Base-by-base conservation (phyloP, 1,139 yeast species). In the Kazachstania sp. region DNA sequence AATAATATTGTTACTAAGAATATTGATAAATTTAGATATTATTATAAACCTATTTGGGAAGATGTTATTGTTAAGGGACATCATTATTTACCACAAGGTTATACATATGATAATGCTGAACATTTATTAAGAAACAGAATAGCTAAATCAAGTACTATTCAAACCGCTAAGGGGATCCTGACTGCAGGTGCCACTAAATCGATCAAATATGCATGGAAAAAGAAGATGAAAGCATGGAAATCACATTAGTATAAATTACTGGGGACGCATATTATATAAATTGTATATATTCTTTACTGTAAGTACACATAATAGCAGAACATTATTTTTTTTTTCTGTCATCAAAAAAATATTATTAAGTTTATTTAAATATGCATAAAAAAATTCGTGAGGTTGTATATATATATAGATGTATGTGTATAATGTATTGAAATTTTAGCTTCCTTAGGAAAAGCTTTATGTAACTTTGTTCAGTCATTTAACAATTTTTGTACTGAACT, bases 181-280 rank as follows among this genome's bases (percentile, higher is more conserved):
- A 87, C 95, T 2, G 96, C 97, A 1, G 98, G 99, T 1, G 48
- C 86, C 1, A 61, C 71, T 30, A 84, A 86, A 61, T 81, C 95
- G 16, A 63, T 79, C 42, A 77, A 74, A 54, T 92, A 92, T 66
- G 92, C 95, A 4, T 67, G 77, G 63, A 96, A 90, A 47, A 92
- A 92, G 66, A 74, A 73, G 51, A 47, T 63, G 49, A 61, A 60
- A 43, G 53, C 54, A 8, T 47, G 38, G 48, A 45, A 30, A 23
- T 16, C 32, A 19, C 19, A 39, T 38, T 38, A 26, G 11, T n/a
- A 29, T 19, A 20, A 20, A 13, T 23, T 11, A 42, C 34, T 9
- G 26, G 4, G 7, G n/a, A 39, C 3, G 19, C 19, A 20, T n/a
- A 12, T 11, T 19, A 23, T n/a, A 16, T 28, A 18, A 39, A 19